A percentile compares a stretch with the other conserved stretches of the same genome.
phyloP scores from a whole-genome alignment of 2,329 filamentous ascomycete genomes.

The Exserohilum rostratum region DNA sequence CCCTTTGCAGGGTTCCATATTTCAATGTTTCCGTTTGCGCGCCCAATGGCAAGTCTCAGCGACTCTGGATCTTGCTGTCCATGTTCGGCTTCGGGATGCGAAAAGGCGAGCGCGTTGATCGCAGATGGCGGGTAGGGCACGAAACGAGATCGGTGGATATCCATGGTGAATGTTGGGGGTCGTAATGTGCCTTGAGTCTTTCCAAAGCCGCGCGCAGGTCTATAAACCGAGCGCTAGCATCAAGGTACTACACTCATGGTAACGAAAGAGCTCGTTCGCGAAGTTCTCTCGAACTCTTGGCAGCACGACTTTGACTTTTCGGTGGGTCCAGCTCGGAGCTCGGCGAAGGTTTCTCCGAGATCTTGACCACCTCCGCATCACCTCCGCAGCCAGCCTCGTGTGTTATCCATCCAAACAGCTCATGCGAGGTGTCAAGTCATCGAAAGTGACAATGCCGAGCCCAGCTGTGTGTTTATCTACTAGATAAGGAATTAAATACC shows the following conservation, averaged over 20 bases:
- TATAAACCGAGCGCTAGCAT: constrained; percentile 23
- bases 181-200: neutral
- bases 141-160: constrained; percentile 96
- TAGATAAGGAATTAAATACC: neutral
- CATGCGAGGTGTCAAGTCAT: neutral
- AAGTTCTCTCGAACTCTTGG: constrained; percentile 26
- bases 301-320: constrained; percentile 23
- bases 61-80: constrained; percentile 58
- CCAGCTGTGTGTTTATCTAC: neutral
- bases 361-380: constrained; percentile 13
- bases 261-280: constrained; percentile 9
- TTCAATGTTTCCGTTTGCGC: constrained; percentile 94
- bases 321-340: constrained; percentile 17
- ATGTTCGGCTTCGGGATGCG: constrained; percentile 62
- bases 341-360: constrained; percentile 12
- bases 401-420: neutral
- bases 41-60: constrained; percentile 83
- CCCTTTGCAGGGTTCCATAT: constrained; percentile 91
- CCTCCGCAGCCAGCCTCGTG: constrained; percentile 6
- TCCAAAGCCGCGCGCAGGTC: constrained; percentile 17
- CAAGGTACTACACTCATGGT: constrained; percentile 15
- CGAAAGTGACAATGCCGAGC: neutral
- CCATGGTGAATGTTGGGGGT: constrained; percentile 63
- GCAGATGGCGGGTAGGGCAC: constrained; percentile 88
- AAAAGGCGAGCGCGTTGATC: constrained; percentile 95